These are phyloP conservation scores for Saccharomycopsis sp. DNA, from an alignment of 805 yeast genomes.

Conservation along the genomic window DNA sequence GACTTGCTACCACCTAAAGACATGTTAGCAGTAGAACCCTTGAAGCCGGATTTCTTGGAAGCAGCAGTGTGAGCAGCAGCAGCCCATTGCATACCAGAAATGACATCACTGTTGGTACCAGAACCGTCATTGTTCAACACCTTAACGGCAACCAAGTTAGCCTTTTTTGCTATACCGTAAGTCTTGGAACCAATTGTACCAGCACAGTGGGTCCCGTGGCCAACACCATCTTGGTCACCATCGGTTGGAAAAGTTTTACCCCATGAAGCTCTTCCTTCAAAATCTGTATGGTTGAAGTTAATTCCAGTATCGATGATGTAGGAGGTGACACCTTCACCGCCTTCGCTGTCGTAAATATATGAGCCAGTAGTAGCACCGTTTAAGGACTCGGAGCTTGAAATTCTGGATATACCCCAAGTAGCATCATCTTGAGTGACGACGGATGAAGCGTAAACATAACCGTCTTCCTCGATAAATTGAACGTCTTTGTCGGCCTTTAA, in stretches of 20 bases:
- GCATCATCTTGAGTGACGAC: conserved; percentile 48
- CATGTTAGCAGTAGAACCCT: conserved; percentile 59
- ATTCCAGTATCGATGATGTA: conserved; percentile 52
- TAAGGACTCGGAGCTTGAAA: conserved; percentile 56
- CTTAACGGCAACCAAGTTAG: conserved; percentile 51
- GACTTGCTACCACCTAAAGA: conserved; percentile 56
- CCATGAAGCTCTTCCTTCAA: conserved; percentile 56
- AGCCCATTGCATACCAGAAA: conserved; percentile 79
- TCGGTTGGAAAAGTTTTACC: conserved; percentile 45
- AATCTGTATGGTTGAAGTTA: conserved; percentile 46
- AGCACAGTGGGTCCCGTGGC: conserved; percentile 64
- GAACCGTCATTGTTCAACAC: conserved; percentile 53
- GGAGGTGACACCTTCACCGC: conserved; percentile 54
- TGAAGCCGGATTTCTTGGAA: conserved; percentile 45
- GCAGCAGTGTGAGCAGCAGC: conserved; percentile 46
- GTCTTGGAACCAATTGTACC: conserved; percentile 54
- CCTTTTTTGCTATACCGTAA: conserved; percentile 57
- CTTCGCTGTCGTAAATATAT: conserved; percentile 53
- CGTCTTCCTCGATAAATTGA: conserved; percentile 57
- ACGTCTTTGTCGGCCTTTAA: conserved; percentile 61
- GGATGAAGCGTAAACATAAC: conserved; percentile 38
- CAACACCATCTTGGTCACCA: conserved; percentile 48
- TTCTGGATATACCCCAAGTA: conserved; percentile 71
- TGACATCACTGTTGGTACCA: conserved; percentile 61
- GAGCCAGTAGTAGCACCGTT: conserved; percentile 42